phyloP scores from a whole-genome alignment of 495 filamentous ascomycete genomes.

The Podospora pseudopauciseta region DNA sequence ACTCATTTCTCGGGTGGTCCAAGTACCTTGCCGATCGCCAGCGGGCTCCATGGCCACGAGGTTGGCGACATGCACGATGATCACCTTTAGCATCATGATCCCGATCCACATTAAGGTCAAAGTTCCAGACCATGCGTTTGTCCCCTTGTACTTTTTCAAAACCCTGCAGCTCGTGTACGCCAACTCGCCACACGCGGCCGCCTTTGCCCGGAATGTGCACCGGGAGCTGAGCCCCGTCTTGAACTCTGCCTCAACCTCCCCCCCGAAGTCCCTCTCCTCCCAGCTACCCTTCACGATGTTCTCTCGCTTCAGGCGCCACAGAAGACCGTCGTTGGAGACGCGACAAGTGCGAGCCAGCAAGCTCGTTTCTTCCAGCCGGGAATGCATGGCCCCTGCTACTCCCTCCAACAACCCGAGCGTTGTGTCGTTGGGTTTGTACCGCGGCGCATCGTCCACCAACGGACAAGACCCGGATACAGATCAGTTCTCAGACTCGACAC shows the following conservation, averaged over 20 bases:
- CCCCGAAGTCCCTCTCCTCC: conserved; percentile 3
- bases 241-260: conserved; percentile 31
- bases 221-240: conserved; percentile 43
- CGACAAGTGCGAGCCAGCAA: not conserved
- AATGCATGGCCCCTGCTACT: conserved; percentile 14
- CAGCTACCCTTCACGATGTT: not conserved
- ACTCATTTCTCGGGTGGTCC: conserved; percentile 36
- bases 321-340: conserved; percentile 1
- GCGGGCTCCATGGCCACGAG: conserved; percentile 15
- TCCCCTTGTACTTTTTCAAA: conserved; percentile 50
- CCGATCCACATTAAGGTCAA: conserved; percentile 39
- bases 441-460: not conserved
- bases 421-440: conserved; percentile 16
- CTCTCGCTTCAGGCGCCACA: not conserved
- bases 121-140: conserved; percentile 39
- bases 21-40: conserved; percentile 38
- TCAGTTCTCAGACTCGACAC: not conserved
- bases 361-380: conserved; percentile 17
- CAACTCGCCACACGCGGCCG: conserved; percentile 41
- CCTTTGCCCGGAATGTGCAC: conserved; percentile 44
- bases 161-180: conserved; percentile 45
- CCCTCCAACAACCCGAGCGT: conserved; percentile 19
- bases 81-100: conserved; percentile 44
- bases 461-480: not conserved
- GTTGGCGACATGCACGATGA: conserved; percentile 35